phyloP scores from a whole-genome alignment of 2,329 filamentous ascomycete genomes.

The Rhinocladiella similis region DNA sequence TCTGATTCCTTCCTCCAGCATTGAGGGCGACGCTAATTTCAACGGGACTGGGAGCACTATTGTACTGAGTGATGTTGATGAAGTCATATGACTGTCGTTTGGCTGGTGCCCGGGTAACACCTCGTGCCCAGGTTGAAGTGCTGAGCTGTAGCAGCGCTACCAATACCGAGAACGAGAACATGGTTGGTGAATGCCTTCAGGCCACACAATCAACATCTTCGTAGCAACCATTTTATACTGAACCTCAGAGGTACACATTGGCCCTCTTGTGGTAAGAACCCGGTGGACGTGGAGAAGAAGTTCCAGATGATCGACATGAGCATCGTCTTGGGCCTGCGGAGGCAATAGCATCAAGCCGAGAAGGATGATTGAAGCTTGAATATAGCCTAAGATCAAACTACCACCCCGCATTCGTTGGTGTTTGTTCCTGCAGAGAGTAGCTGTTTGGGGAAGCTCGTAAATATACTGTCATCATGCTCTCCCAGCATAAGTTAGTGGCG shows the following conservation, averaged over 20 bases:
- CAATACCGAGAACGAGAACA: background rate
- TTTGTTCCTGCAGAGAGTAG: too few relatives aligned
- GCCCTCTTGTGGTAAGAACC: background rate
- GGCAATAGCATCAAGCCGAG: background rate
- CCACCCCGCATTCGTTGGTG: too few relatives aligned
- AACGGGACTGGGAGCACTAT: conserved; percentile 9
- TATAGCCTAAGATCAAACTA: too few relatives aligned
- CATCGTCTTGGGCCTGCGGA: background rate
- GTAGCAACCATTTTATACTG: background rate
- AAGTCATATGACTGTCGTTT: conserved; percentile 14
- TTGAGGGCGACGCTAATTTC: conserved; percentile 13
- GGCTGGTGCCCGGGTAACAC: background rate
- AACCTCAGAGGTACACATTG: background rate
- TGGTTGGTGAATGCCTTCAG: background rate
- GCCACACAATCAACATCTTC: background rate
- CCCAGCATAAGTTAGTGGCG: too few relatives aligned
- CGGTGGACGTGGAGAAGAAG: background rate
- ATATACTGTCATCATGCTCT: too few relatives aligned
- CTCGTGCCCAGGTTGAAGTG: conserved; percentile 1
- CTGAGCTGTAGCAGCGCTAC: background rate
- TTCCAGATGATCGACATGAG: background rate
- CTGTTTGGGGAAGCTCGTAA: too few relatives aligned
- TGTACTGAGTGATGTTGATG: conserved; percentile 15
- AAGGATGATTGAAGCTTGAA: too few relatives aligned
- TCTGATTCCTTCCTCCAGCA: conserved; percentile 13